Evolutionary conservation across 2,329 filamentous ascomycete genomes (phyloP).

Genomic region (Nectriaceae sp.): DNA sequence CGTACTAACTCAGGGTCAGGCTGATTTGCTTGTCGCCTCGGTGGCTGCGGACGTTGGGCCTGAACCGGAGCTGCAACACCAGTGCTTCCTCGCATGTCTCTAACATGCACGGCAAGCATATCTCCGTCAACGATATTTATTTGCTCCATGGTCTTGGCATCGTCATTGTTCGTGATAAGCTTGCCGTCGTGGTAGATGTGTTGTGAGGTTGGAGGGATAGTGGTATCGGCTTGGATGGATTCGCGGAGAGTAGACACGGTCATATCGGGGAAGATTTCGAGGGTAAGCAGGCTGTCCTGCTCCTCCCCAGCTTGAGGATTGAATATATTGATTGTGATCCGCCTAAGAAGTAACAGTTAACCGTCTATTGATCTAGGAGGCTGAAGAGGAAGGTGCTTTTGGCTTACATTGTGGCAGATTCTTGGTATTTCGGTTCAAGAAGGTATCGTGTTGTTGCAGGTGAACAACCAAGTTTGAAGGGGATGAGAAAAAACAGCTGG

Average conservation of each 20-base stretch:
- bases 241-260: constrained; percentile 83
- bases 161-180: constrained; percentile 69
- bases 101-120: constrained; percentile 86
- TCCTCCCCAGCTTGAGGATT: constrained; percentile 64
- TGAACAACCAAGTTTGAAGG: too few relatives aligned
- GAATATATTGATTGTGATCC: constrained; percentile 83
- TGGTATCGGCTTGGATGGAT: constrained; percentile 82
- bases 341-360: constrained; percentile 66
- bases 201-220: constrained; percentile 71
- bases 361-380: too few relatives aligned
- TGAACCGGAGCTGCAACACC: constrained; percentile 39
- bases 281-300: constrained; percentile 75
- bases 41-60: constrained; percentile 33
- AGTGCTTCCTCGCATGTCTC: constrained; percentile 55
- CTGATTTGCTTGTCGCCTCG: constrained; percentile 35
- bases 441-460: too few relatives aligned
- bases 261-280: constrained; percentile 82
- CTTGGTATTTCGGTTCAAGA: too few relatives aligned
- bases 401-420: too few relatives aligned
- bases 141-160: constrained; percentile 78
- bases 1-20: constrained; percentile 81
- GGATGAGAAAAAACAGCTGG: too few relatives aligned
- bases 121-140: constrained; percentile 84
- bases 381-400: too few relatives aligned
- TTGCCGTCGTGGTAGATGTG: constrained; percentile 90